Percentiles rank a stretch among this genome's conserved stretches.
These are phyloP conservation scores for Monocercomonoides exilis DNA, from an alignment of 78 protist genomes.

Conservation along the genomic window DNA sequence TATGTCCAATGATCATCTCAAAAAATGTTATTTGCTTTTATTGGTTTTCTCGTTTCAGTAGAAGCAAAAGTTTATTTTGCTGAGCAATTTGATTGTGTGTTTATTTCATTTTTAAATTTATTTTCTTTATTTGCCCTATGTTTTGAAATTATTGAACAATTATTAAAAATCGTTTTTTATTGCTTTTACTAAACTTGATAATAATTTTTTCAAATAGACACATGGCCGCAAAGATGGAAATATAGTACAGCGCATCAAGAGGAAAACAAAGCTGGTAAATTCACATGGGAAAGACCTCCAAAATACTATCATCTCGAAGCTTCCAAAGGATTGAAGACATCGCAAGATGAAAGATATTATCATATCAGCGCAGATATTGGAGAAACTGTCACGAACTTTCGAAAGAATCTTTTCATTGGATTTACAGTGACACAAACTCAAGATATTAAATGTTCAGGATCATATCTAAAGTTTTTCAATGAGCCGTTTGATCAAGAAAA, in stretches of 20 bases:
- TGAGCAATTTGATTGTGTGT: too few species aligned
- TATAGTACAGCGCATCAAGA: background rate
- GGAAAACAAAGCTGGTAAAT: background rate
- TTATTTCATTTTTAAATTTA: too few species aligned
- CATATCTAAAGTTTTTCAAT: conserved; percentile 84
- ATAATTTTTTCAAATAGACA: conserved; percentile 36
- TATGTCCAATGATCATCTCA: too few species aligned
- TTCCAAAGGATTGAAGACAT: background rate
- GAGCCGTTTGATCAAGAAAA: conserved; percentile 39
- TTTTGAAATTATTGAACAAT: too few species aligned
- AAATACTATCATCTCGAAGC: background rate
- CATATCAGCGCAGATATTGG: conserved; percentile 11
- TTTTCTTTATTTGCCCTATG: too few species aligned
- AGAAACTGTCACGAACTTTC: background rate
- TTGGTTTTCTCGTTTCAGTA: too few species aligned
- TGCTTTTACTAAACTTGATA: too few species aligned
- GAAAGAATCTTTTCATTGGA: conserved; percentile 32
- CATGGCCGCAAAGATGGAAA: background rate
- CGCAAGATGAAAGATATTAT: conserved; percentile 24
- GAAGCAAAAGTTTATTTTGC: too few species aligned
- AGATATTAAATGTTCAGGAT: conserved; percentile 67
- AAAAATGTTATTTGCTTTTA: too few species aligned
- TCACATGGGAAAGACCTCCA: background rate
- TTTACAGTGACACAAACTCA: conserved; percentile 84
- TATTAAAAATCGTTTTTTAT: too few species aligned